Percentiles rank a stretch among this genome's conserved stretches.
These are phyloP conservation scores for Auriscalpium orientale DNA, from an alignment of 768 basidiomycete species.

Conservation along the genomic window DNA sequence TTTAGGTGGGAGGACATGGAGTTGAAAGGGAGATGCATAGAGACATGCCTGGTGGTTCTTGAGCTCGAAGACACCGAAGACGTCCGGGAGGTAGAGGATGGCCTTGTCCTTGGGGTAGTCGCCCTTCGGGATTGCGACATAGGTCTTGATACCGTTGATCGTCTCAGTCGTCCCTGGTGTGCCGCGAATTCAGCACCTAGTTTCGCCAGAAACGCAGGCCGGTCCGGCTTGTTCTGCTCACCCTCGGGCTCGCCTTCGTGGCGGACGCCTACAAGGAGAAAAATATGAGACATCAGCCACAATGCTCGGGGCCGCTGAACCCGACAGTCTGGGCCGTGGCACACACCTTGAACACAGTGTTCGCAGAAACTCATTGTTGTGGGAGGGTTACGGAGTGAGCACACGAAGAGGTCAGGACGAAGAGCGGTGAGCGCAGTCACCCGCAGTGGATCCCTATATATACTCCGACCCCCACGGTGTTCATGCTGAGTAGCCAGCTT, in stretches of 20 bases:
- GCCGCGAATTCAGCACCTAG: background rate
- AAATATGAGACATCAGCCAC: background rate
- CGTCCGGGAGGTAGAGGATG: conserved; percentile 34
- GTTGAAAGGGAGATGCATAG: background rate
- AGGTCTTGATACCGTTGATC: conserved; percentile 31
- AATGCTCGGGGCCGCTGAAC: too few species aligned
- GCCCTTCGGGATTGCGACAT: conserved; percentile 31
- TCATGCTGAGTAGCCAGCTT: too few species aligned
- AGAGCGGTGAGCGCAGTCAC: background rate
- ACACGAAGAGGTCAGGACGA: background rate
- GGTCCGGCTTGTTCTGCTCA: conserved; percentile 5
- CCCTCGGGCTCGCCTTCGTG: conserved; percentile 30
- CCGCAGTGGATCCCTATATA: background rate
- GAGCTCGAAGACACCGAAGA: conserved; percentile 25
- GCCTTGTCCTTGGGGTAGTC: conserved; percentile 35
- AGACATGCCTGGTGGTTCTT: conserved; percentile 25
- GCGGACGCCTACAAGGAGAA: conserved; percentile 20
- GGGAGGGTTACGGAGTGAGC: background rate
- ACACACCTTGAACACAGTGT: conserved; percentile 46
- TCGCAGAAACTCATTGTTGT: conserved; percentile 44
- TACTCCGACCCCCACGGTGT: background rate
- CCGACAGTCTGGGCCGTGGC: background rate
- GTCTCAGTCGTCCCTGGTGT: conserved; percentile 26
- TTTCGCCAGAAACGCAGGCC: background rate
- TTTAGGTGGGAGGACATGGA: background rate